Base-by-base conservation (phyloP, 2,329 filamentous ascomycete species). In the Coniella lustricola region DNA sequence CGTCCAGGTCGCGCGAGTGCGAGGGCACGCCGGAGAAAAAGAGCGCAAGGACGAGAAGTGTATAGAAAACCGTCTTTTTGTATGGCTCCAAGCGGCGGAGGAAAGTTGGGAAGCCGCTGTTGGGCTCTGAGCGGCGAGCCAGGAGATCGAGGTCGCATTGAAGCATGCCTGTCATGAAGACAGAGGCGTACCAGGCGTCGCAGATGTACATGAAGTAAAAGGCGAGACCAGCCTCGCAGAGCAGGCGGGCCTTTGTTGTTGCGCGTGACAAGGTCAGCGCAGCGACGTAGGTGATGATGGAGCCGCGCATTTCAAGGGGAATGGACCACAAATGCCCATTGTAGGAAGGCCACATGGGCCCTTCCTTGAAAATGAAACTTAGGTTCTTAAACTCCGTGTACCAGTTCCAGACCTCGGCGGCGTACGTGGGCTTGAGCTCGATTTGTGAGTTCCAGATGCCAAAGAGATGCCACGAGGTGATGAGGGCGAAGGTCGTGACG, bases 151-250 rank as follows among this genome's bases (percentile, higher is more conserved):
- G 62, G 50, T 85, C 79, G 61, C 74, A 75, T 12, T 83, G 69
- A 2, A 83, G 62, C 75, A 83, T 80, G 20, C 81, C 82, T 0
- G 71, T 65, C 12, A 76, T 62, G 59, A 85, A 84, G 62, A 81
- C 69, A 18, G 79, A 71, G 54, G 75, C 76, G 58, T 79, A 79
- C 63, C 73, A 78, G 31, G 79, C 82, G 59, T 87, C 83, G 3
- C 73, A 74, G 41, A 86, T 72, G 61, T 84, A 85, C 59, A 87
- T 67, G 58, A 84, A 85, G 63, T 87, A 87, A 54, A 71, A 67
- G 16, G 79, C 71, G 12, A 87, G 66, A 1, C 59, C 72, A 1
- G 69, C 38, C 57, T 80, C 65, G 58, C 75, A 75, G 60, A 68
- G 68, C 0, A 85, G 67, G 12, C 83, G 75, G 3, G 75, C 73